phyloP scores from a whole-genome alignment of 2,329 filamentous ascomycete genomes.

The Coleophoma cylindrospora region DNA sequence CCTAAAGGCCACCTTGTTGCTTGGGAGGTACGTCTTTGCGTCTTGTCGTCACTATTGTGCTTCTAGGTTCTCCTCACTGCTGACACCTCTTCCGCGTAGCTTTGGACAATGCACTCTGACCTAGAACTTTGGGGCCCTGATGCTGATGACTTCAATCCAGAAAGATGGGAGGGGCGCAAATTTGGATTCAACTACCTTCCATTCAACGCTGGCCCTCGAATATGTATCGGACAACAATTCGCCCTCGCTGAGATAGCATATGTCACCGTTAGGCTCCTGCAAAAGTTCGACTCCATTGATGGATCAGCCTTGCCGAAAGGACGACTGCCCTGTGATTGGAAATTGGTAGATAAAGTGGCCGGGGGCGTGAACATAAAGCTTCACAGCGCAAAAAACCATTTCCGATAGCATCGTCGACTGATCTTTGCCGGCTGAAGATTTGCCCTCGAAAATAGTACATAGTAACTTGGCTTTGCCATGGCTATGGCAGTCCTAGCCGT shows the following conservation, averaged over 20 bases:
- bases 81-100: conserved; percentile 13
- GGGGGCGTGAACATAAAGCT: conserved; percentile 12
- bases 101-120: conserved; percentile 65
- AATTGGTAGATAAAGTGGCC: conserved; percentile 11
- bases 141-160: conserved; percentile 65
- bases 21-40: conserved; percentile 13
- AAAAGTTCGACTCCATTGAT: conserved; percentile 16
- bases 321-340: conserved; percentile 13
- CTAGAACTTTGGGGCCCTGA: conserved; percentile 67
- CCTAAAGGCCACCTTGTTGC: conserved; percentile 11
- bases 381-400: conserved; percentile 9
- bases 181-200: conserved; percentile 59
- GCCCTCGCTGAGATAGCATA: conserved; percentile 15
- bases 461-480: too few relatives aligned
- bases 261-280: conserved; percentile 14
- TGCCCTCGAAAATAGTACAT: too few relatives aligned
- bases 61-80: conserved; percentile 7
- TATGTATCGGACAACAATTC: conserved; percentile 55
- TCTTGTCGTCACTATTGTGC: conserved; percentile 9
- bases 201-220: conserved; percentile 64
- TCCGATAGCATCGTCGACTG: background rate
- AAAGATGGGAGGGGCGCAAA: conserved; percentile 70
- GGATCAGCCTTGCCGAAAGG: conserved; percentile 14
- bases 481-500: too few relatives aligned
- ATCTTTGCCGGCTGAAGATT: too few relatives aligned